Evolutionary conservation across 75 land plant genomes (phyloP), one percentile per base, ranked within the genome.

Genomic region (Cryptomeria japonica): DNA sequence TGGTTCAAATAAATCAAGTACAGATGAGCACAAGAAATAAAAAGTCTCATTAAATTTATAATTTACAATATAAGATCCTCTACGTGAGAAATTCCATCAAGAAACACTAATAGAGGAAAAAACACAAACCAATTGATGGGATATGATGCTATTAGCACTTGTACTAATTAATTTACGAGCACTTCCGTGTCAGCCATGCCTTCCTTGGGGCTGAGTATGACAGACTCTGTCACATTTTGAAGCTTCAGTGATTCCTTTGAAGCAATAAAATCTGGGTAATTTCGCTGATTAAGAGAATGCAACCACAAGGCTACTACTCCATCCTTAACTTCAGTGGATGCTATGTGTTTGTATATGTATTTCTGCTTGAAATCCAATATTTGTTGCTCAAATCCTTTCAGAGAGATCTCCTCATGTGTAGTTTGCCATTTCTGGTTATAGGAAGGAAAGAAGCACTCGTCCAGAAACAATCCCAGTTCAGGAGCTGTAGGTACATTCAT

Each of bases 401-500:
- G 91, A 4, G 96, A 93, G 15, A 97, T 7, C 86, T 92, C 98
- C 91, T 97, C 99, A 87, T 97, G 99, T 1, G 93, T 93, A 82
- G 86, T 91, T 72, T 88, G 90, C 93, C 95, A 97, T 76, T 93
- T 95, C 37, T 94, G 51, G 88, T 97, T 97, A 79, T 97, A 97
- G 32, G 99, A 95, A 32, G 96, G 76, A 70, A 95, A 97, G 28
- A 94, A 80, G 73, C 99, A 93, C 84, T 97, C 99, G 42, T 97
- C 96, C 88, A 97, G 73, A 87, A 94, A 95, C 64, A 97, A 89
- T 9, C 99, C 99, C 77, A 96, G 93, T 88, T 97, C 99, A 37
- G 98, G 99, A 14, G 99, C 98, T 55, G 95, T 95, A 2, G 99
- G 99, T 64, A 97, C 97, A 89, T 91, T 95, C 42, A 98, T 91